Evolutionary conservation across 164 flowering plant species (phyloP), one percentile per base, ranked within the genome.

Genomic region (Annona squamosa): DNA sequence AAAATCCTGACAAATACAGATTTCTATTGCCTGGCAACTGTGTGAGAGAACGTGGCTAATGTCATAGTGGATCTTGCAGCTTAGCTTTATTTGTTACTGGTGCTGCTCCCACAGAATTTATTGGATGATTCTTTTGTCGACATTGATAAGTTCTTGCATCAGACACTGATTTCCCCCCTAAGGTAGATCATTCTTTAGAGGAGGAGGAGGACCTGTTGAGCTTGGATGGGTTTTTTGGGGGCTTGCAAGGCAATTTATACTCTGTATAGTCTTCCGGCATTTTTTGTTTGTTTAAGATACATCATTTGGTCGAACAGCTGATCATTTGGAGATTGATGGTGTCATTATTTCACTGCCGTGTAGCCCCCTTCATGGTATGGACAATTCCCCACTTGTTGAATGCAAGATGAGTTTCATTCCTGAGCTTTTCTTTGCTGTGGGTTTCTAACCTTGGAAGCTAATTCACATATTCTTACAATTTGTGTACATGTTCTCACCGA

Each of bases 21-120:
- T 93, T 79, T 80, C 87, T 92, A n/a, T 80, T 92, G 81, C 97
- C 98, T 43, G 93, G 98, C 44, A 87, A 91, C 76, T 92, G 98
- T 83, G 68, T 4, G 74, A 82, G 97, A 79, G 92, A 86, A 73
- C 79, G 82, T 79, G 88, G 90, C 81, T 89, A 83, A 52, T 65
- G 43, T 72, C 62, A 43, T 59, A 6, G 19, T 63, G 65, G 72
- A 17, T 57, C 71, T 71, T 10, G 62, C 48, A 13, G 67, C 43
- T 26, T 68, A 43, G 46, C 17, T 45, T 56, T 63, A 42, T 41
- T 61, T 46, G 57, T 26, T 47, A 67, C 48, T 18, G 65, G 72
- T 42, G 63, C 19, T 45, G 70, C 68, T 65, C 48, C 56, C 65
- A 56, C 45, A 46, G 48, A 59, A 71, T 69, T 13, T 42, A 66